phyloP scores from a whole-genome alignment of 169 alveolate species.

The Besnoitia besnoiti region DNA sequence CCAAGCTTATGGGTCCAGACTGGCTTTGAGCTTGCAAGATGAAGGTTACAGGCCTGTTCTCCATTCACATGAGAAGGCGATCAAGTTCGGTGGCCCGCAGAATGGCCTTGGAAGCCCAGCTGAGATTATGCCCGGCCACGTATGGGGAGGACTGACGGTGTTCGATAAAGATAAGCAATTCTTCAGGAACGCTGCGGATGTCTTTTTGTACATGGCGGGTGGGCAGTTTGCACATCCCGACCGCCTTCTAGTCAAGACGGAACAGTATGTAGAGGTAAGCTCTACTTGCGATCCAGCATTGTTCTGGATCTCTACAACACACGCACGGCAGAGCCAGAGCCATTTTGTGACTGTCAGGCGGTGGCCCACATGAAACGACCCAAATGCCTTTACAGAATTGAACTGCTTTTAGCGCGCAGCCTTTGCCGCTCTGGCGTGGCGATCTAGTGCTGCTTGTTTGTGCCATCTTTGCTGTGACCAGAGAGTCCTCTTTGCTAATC shows the following conservation, averaged over 20 bases:
- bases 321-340: too few relatives aligned
- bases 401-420: too few relatives aligned
- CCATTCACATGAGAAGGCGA: not conserved
- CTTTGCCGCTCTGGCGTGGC: too few relatives aligned
- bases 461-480: not conserved
- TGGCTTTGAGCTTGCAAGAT: not conserved
- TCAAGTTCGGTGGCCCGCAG: not conserved
- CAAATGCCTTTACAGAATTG: too few relatives aligned
- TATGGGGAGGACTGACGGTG: constrained; percentile 31
- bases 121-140: not conserved
- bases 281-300: too few relatives aligned
- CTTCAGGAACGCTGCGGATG: constrained; percentile 22
- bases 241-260: not conserved
- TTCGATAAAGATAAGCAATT: not conserved
- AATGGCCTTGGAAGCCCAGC: not conserved
- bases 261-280: constrained; percentile 24
- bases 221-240: not conserved
- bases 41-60: not conserved
- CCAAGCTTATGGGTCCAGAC: not conserved
- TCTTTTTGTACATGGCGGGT: not conserved
- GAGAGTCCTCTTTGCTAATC: not conserved
- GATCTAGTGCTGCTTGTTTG: not conserved
- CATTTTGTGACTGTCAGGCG: too few relatives aligned
- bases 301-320: too few relatives aligned
- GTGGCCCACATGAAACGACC: too few relatives aligned